Evolutionary conservation across 345 rosid species (phyloP), one percentile per base, ranked within the genome.

Genomic region (Geranium brycei): DNA sequence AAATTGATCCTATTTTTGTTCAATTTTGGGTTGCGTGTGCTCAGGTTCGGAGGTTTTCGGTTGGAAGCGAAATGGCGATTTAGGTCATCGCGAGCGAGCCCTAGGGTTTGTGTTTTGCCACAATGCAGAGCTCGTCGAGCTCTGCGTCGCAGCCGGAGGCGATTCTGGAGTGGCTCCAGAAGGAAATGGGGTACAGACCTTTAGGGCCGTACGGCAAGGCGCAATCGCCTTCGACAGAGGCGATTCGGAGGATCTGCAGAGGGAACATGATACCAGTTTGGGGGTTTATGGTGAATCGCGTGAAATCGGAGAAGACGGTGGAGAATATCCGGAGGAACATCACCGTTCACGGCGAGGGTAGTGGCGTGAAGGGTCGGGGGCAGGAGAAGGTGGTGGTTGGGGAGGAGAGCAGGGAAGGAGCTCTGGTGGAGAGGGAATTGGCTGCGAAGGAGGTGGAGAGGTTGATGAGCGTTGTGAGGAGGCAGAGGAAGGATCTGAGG

Each of bases 221-320:
- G 31, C 87, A 87, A 58, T 72, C 77, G 61, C 96, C 96, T 7
- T 84, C 92, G 4, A 65, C 71, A 11, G 92, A 91, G 57, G 65
- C 98, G 58, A 64, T 87, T 30, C 76, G 95, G 41, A 87, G 76
- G 83, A 72, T 89, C 66, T 87, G 87, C 51, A 85, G 96, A 28
- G 98, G 98, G 38, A 89, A 89, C 51, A 87, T 89, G 95, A 84
- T 91, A 58, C 85, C 91, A 19, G 60, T 85, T 61, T 89, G 96
- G 95, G 72, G 59, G 62, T 91, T 81, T 62, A 78, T 89, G 59
- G 62, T 82, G 1, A 82, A 81, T 67, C 81, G 91, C 47, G 91
- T 89, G 73, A 89, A 84, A 75, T 91, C 92, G 51, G 95, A 91
- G 85, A 89, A 84, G 73, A 87, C 87, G 2, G 92, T 84, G 66